Conservation (phyloP, 148 eudicot species). For the Rhododendron ovatum region DNA sequence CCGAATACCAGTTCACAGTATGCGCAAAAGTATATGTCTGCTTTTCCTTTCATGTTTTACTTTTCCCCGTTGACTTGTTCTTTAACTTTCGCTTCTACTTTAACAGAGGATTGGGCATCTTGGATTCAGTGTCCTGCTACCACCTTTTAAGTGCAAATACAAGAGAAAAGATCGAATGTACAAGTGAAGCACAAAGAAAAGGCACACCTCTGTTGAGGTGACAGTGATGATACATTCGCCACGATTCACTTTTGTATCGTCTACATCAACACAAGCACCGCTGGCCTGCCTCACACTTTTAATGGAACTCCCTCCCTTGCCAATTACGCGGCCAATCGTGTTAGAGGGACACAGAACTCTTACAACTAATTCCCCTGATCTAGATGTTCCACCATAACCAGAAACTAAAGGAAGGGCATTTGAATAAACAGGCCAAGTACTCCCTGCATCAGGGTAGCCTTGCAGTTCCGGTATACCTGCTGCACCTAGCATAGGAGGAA, state of each 20-base stretch:
- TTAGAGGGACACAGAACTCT: constrained; percentile 72
- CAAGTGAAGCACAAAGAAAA: constrained; percentile 1
- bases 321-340: constrained; percentile 94
- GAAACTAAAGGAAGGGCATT: constrained; percentile 61
- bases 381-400: constrained; percentile 54
- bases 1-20: neutral
- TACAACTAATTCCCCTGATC: constrained; percentile 65
- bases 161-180: neutral
- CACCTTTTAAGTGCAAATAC: neutral
- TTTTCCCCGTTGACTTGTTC: neutral
- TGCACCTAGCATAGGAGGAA: constrained; percentile 49
- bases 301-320: constrained; percentile 78
- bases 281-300: constrained; percentile 78
- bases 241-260: constrained; percentile 51
- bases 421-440: constrained; percentile 65
- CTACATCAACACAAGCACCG: constrained; percentile 81
- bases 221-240: constrained; percentile 61
- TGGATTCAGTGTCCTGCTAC: neutral
- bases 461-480: constrained; percentile 49
- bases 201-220: constrained; percentile 61
- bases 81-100: neutral
- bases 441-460: constrained; percentile 58
- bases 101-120: neutral
- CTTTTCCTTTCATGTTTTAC: neutral
- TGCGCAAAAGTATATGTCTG: neutral